These are phyloP conservation scores for Spiraea crenata DNA, from an alignment of 331 rosid genomes.

Conservation along the genomic window DNA sequence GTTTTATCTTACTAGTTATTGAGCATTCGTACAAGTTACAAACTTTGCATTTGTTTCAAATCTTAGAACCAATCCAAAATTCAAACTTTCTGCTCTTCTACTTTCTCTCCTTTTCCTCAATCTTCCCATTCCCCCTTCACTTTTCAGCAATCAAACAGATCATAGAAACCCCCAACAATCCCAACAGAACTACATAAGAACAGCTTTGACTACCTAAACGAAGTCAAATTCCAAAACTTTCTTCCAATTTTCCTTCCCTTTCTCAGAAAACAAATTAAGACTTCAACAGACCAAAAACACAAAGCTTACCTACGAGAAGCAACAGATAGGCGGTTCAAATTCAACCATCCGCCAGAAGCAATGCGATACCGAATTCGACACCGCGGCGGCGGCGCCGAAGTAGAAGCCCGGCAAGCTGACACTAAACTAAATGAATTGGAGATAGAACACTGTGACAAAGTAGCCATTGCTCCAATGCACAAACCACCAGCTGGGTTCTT, in stretches of 20 bases:
- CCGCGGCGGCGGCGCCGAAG: conserved; percentile 19
- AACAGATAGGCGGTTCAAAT: conserved; percentile 24
- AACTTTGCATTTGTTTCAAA: neutral
- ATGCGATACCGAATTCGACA: conserved; percentile 57
- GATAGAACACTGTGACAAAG: conserved; percentile 24
- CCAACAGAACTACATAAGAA: neutral
- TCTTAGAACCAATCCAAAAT: neutral
- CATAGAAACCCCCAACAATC: neutral
- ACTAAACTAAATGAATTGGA: conserved; percentile 27
- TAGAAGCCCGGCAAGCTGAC: conserved; percentile 39
- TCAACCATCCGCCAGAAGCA: conserved; percentile 60
- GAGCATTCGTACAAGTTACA: neutral
- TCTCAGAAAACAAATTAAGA: neutral
- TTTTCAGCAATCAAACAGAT: conserved; percentile 7
- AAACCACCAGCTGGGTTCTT: conserved; percentile 40
- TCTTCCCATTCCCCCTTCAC: neutral
- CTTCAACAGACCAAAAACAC: neutral
- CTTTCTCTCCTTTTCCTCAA: neutral
- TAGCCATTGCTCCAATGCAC: conserved; percentile 46
- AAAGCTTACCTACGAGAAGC: conserved; percentile 37
- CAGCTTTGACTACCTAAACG: neutral
- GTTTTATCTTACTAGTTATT: neutral
- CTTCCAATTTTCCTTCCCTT: neutral
- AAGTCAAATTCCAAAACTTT: neutral
- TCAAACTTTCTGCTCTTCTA: neutral